Base-by-base conservation (phyloP, 305 asterid species). In the Fraxinus dipetala region DNA sequence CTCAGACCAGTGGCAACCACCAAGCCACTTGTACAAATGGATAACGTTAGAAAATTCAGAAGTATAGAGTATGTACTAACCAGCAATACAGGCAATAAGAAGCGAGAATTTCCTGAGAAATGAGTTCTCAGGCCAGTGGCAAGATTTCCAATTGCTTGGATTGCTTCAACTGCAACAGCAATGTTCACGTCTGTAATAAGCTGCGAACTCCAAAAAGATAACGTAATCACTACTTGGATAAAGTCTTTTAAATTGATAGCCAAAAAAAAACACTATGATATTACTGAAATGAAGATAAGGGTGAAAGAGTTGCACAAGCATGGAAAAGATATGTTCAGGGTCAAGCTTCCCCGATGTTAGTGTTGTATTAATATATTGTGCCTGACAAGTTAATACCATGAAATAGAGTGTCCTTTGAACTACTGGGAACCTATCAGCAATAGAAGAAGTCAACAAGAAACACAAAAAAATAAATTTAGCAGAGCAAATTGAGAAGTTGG, bases 121-220 rank as follows among this genome's bases (percentile, higher is more conserved):
- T 92, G 88, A 24, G 97, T 89, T 89, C 99, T 88, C 85, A 96
- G 89, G 79, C 99, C 99, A 90, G 88, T 91, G 22, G 98, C 97
- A 86, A 95, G 99, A 87, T 95, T 95, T 85, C 98, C 99, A 45
- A 96, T 88, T 26, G 99, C 97, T 88, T 96, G 99, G 80, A 96
- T 86, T 51, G 98, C 98, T 89, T 96, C 98, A 81, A 93, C 98
- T 54, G 97, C 99, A 85, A 96, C 99, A 84, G 99, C 98, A 88
- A 95, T 96, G 90, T 96, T 96, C 56, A 92, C 97, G 84, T 96
- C 98, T 67, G 92, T 93, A 82, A 96, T 92, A 86, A 96, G 98
- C 98, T 96, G 97, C 92, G 89, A 89, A 74, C 48, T 72, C 79
- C 80, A 83, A 80, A 74, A 81, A 77, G 81, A 20, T 67, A 30